Conservation (phyloP, 2,329 filamentous ascomycete species). For the Fonsecaea nubica region DNA sequence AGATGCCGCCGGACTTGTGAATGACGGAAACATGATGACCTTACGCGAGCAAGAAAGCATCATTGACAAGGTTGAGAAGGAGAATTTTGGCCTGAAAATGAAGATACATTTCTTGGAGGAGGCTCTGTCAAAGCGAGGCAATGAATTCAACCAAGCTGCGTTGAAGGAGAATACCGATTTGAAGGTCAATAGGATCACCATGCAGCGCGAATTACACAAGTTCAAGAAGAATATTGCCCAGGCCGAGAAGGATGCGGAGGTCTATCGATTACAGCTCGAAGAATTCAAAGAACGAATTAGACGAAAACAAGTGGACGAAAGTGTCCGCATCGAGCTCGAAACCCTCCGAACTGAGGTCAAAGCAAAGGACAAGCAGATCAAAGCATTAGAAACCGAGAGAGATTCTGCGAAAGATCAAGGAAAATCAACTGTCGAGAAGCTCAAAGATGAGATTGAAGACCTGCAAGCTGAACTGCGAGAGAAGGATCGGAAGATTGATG, state of each 20-base stretch:
- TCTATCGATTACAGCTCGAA: constrained; percentile 78
- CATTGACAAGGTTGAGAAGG: constrained; percentile 95
- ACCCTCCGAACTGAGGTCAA: constrained; percentile 58
- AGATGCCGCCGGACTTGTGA: constrained; percentile 71
- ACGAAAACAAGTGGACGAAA: constrained; percentile 74
- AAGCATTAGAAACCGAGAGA: constrained; percentile 66
- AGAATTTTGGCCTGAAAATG: constrained; percentile 95
- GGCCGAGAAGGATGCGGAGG: constrained; percentile 85
- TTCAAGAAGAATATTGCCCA: constrained; percentile 83
- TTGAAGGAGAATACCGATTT: constrained; percentile 95
- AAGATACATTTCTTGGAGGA: constrained; percentile 98
- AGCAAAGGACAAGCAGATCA: constrained; percentile 54
- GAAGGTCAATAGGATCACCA: constrained; percentile 88
- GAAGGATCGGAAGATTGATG: constrained; percentile 74
- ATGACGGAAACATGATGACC: constrained; percentile 88
- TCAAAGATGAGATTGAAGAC: constrained; percentile 77
- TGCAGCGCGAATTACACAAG: constrained; percentile 83
- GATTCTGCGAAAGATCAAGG: constrained; percentile 63
- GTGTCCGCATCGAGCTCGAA: constrained; percentile 67
- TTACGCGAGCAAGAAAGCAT: constrained; percentile 91
- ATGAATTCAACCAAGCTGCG: constrained; percentile 85
- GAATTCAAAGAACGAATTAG: constrained; percentile 84
- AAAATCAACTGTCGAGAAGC: constrained; percentile 65
- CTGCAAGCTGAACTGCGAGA: constrained; percentile 76
- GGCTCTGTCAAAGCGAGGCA: constrained; percentile 82